Percentiles rank a stretch among this genome's conserved stretches.
Conservation (phyloP, 2,329 filamentous ascomycete species). For the Neopestalotiopsis rosae region DNA sequence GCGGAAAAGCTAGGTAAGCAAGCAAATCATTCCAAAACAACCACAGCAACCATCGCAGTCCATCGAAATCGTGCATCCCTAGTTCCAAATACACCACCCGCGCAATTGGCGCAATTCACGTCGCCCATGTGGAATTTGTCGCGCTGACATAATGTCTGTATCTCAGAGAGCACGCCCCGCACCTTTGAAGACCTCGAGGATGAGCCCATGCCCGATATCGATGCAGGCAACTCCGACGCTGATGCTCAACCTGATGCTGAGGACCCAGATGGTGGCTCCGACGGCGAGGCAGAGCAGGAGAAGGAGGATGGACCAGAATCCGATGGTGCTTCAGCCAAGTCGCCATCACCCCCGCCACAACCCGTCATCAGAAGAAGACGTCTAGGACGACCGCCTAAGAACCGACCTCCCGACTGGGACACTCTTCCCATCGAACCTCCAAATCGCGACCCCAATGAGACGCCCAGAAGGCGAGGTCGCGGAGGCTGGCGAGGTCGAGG, state of each 20-base stretch:
- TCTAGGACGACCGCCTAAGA: conserved; percentile 86
- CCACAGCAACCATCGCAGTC: background rate
- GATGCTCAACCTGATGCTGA: conserved; percentile 37
- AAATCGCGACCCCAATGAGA: conserved; percentile 56
- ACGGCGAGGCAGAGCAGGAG: conserved; percentile 45
- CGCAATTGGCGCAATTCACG: background rate
- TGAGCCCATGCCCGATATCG: conserved; percentile 54
- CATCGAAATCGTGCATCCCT: background rate
- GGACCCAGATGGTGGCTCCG: conserved; percentile 29
- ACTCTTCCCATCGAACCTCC: conserved; percentile 59
- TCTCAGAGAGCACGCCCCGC: conserved; percentile 20
- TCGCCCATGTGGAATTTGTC: background rate
- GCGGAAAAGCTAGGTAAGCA: conserved; percentile 21
- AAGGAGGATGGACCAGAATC: conserved; percentile 42
- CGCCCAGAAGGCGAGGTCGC: conserved; percentile 69
- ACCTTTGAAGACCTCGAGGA: conserved; percentile 21
- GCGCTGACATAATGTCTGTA: background rate
- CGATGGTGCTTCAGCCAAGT: conserved; percentile 50
- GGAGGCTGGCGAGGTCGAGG: conserved; percentile 74
- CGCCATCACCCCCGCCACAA: conserved; percentile 61
- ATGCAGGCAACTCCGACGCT: conserved; percentile 36
- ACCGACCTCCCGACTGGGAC: conserved; percentile 81
- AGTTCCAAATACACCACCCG: no score
- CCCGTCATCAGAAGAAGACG: conserved; percentile 75
- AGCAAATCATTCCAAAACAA: background rate